These are phyloP conservation scores for Mycena maculata DNA, from an alignment of 768 basidiomycete species.

Conservation along the genomic window DNA sequence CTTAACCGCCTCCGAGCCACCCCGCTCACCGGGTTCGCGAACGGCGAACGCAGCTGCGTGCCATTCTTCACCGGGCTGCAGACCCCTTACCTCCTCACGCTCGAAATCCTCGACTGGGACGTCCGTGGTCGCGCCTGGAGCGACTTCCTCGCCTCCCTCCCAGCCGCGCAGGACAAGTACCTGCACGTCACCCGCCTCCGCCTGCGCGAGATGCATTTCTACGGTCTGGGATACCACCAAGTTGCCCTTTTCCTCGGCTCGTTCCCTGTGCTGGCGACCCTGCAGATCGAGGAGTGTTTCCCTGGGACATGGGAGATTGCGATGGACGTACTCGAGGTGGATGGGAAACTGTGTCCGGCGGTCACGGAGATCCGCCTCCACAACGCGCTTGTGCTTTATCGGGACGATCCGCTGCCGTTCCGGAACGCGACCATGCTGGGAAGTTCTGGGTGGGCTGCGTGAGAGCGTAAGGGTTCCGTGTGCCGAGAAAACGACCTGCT, in stretches of 20 bases:
- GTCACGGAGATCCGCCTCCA: no score
- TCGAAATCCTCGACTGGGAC: not conserved
- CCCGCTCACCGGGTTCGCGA: not conserved
- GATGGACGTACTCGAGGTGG: not conserved
- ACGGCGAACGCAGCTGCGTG: conserved; percentile 4
- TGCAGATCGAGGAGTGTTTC: not conserved
- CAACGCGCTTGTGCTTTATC: no score
- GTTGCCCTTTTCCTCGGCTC: not conserved
- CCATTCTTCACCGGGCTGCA: not conserved
- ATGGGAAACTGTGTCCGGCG: not conserved
- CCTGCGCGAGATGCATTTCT: not conserved
- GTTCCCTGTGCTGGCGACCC: not conserved
- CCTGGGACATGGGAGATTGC: not conserved
- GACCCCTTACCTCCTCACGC: not conserved
- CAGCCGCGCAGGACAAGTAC: not conserved
- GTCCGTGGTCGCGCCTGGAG: not conserved
- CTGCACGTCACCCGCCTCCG: not conserved
- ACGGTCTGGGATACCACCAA: not conserved
- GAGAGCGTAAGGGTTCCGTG: no score
- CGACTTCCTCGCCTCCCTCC: not conserved
- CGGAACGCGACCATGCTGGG: no score
- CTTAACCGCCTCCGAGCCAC: not conserved
- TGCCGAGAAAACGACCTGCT: no score
- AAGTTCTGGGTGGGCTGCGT: no score
- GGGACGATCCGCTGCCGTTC: no score